Base-by-base conservation (phyloP, 2,329 filamentous ascomycete genomes). In the Verticillium nubilum region DNA sequence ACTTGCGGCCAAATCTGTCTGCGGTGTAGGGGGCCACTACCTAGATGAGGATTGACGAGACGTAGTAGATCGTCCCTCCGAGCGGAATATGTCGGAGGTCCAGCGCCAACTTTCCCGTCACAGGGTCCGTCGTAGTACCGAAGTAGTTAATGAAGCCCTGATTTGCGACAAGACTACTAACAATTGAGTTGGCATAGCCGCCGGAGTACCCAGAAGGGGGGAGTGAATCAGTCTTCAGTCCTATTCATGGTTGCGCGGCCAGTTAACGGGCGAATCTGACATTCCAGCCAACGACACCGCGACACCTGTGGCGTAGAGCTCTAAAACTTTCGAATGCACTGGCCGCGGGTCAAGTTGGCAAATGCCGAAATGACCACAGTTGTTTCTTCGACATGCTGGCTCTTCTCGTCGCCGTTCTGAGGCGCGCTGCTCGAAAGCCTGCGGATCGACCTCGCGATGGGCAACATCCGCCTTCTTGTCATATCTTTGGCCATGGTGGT, bases 91-190 rank as follows among this genome's bases (percentile, higher is more conserved):
- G 50, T n/a, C 19, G 52, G 7, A 47, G 42, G 26, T 58, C 26
- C 3, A 58, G 56, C 23, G 29, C 56, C 12, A n/a, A 19, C 12
- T 47, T 28, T 15, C 56, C 56, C 3, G 56, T 58, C 42, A 37
- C 53, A 2, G 29, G 42, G 17, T 58, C 56, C 7, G 26, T 23
- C 1, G 52, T 47, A 13, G 56, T 58, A 17, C 42, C 56, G 47
- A 58, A 58, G 23, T 58, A 47, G n/a, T 58, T 53, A 47, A 58
- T 31, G 47, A 58, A 58, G 47, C 56, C 56, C n/a, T 58, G 42
- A 29, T 58, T 58, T 17, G 56, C 56, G 19, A 58, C 47, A 1
- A 58, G 31, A 28, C 50, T 53, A 10, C 56, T 47, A 5, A 58
- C 25, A 19, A 58, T 47, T 4, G 56, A 58, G 19, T 58, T 47